These are phyloP conservation scores for Phytophthora colocasiae DNA, from an alignment of 352 stramenopile genomes.

Conservation along the genomic window DNA sequence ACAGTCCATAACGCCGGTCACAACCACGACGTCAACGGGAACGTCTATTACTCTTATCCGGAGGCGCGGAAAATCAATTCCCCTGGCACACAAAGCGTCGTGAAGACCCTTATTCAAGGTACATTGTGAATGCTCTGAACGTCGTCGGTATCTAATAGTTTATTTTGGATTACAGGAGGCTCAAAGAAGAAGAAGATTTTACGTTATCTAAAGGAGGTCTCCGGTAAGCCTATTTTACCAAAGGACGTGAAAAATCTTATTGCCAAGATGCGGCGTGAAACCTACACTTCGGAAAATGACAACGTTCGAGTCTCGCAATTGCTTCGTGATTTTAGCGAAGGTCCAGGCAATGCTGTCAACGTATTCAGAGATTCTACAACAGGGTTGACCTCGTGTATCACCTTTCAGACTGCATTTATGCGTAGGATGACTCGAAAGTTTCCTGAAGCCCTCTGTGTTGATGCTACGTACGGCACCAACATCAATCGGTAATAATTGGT, in stretches of 20 bases:
- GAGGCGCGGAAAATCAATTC: too few species aligned
- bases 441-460: constrained; percentile 15
- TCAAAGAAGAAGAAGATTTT: constrained; percentile 1
- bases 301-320: constrained; percentile 12
- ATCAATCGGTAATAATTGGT: constrained; percentile 14
- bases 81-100: too few species aligned
- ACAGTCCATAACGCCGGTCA: too few species aligned
- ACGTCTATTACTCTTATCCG: too few species aligned
- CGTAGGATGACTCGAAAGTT: constrained; percentile 13
- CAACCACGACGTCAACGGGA: too few species aligned
- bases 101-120: too few species aligned
- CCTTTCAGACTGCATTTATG: constrained; percentile 16
- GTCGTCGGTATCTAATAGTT: too few species aligned
- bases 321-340: constrained; percentile 14
- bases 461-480: constrained; percentile 20
- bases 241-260: constrained; percentile 30
- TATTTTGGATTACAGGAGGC: too few species aligned
- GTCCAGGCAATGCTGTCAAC: constrained; percentile 14
- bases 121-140: too few species aligned
- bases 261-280: constrained; percentile 2
- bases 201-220: constrained; percentile 11
- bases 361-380: not conserved
- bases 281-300: constrained; percentile 11
- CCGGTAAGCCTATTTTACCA: constrained; percentile 7
- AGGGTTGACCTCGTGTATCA: constrained; percentile 7